A percentile compares a stretch with the other conserved stretches of the same genome.
phyloP scores from a whole-genome alignment of 2,329 filamentous ascomycete genomes.

The Ceratocystis cacaofunesta region DNA sequence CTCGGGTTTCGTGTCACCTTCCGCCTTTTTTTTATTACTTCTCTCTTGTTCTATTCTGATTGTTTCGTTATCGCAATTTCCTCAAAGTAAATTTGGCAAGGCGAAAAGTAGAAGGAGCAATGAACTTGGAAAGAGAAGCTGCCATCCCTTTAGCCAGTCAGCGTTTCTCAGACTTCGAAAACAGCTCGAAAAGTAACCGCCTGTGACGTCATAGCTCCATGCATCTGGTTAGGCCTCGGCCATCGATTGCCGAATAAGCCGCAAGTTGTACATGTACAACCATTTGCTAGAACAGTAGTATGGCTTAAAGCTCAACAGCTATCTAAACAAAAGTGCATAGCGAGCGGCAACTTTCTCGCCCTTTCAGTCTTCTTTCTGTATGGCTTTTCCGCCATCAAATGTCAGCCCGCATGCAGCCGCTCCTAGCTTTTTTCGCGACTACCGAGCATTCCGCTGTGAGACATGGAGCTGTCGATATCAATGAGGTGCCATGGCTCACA shows the following conservation, averaged over 20 bases:
- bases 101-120: not conserved
- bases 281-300: not conserved
- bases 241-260: not conserved
- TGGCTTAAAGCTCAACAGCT: not conserved
- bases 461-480: not conserved
- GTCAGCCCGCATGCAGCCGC: not conserved
- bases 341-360: not conserved
- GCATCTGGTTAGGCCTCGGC: not conserved
- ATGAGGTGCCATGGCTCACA: not conserved
- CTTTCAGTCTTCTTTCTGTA: not conserved
- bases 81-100: not conserved
- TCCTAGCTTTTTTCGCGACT: not conserved
- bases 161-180: not conserved
- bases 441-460: not conserved
- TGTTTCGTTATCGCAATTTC: not conserved
- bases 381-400: too few species aligned
- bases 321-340: not conserved
- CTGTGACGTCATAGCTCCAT: not conserved
- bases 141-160: not conserved
- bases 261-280: not conserved
- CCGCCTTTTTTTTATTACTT: not conserved
- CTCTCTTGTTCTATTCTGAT: not conserved
- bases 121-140: not conserved
- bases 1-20: not conserved
- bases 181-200: not conserved